These are phyloP conservation scores for Sclerotinia subarctica DNA, from an alignment of 2,329 filamentous ascomycete genomes.

Conservation along the genomic window DNA sequence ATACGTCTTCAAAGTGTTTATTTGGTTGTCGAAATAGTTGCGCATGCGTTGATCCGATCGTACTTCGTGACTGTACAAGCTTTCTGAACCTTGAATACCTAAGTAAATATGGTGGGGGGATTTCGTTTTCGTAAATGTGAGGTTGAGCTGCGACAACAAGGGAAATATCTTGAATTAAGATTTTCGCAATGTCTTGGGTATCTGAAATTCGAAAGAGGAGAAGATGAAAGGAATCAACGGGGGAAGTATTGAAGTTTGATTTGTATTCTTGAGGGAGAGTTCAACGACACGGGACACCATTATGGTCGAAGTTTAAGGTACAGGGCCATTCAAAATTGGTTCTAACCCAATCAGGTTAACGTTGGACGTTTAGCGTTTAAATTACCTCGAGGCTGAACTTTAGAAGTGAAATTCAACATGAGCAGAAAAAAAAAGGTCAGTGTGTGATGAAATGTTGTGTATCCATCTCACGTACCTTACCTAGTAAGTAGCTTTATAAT, in stretches of 20 bases:
- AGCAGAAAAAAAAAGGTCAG: not conserved
- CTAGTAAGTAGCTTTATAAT: not conserved
- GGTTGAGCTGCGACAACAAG: constrained; percentile 8
- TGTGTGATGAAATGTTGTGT: not conserved
- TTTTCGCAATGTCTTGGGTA: constrained; percentile 7
- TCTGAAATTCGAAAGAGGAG: not conserved
- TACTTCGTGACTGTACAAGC: constrained; percentile 23
- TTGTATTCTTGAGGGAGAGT: constrained; percentile 3
- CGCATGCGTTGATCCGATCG: constrained; percentile 33
- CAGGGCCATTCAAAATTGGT: not conserved
- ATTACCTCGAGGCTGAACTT: constrained; percentile 1
- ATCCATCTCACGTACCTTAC: not conserved
- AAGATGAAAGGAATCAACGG: not conserved
- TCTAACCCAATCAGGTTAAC: not conserved
- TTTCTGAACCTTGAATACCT: constrained; percentile 16
- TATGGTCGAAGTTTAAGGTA: constrained; percentile 9
- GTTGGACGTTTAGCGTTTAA: not conserved
- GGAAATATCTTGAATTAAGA: not conserved
- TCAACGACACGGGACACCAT: constrained; percentile 10
- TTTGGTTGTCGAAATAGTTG: constrained; percentile 33
- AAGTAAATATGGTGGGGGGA: not conserved
- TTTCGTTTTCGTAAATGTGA: constrained; percentile 7
- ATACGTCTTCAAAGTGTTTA: constrained; percentile 50
- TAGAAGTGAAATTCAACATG: not conserved
- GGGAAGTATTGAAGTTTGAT: not conserved